Base-by-base conservation (phyloP, 148 eudicot genomes). In the Dianthus caryophyllus region DNA sequence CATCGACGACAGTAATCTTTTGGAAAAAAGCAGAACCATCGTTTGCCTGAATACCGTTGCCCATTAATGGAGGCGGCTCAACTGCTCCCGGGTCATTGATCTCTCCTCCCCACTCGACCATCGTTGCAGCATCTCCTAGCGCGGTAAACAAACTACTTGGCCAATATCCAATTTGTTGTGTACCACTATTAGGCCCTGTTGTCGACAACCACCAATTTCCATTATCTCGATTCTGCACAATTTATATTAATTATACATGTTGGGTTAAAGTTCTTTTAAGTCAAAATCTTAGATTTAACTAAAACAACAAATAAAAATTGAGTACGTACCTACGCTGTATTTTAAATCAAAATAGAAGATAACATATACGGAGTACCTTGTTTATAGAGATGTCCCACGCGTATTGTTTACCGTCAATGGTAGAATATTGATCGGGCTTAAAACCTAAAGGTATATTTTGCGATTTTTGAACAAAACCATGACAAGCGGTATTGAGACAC, bases 91-190 rank as follows among this genome's bases (percentile, higher is more conserved):
- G 51, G 22, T 41, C 4, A n/a, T 41, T 6, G 9, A 64, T 26
- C 18, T 64, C 67, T 20, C 67, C 67, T 20, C 67, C 67, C 67
- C 67, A 64, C 24, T 43, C 31, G 24, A 44, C 67, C 44, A 41
- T 29, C 31, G 47, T 9, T 5, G 67, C 66, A 20, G 18, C 30
- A 36, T 62, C 66, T 62, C n/a, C 11, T 4, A 62, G 49, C n/a
- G 14, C 7, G 1, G 31, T 64, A 24, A 64, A 64, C 25, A 64
- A 5, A 24, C 9, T 64, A 1, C 13, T 43, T 0, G 67, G 51
- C 67, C 67, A 64, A 44, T 64, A 64, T 43, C 67, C 67, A 33
- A 61, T 13, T 17, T 48, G 52, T 16, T 16, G 52, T 7, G 48
- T 0, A 33, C 7, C 21, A 6, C 8, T 11, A 14, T 56, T 27